These are phyloP conservation scores for Debaryomycetaceae sp. DNA, from an alignment of 1,139 yeast genomes.

Conservation along the genomic window DNA sequence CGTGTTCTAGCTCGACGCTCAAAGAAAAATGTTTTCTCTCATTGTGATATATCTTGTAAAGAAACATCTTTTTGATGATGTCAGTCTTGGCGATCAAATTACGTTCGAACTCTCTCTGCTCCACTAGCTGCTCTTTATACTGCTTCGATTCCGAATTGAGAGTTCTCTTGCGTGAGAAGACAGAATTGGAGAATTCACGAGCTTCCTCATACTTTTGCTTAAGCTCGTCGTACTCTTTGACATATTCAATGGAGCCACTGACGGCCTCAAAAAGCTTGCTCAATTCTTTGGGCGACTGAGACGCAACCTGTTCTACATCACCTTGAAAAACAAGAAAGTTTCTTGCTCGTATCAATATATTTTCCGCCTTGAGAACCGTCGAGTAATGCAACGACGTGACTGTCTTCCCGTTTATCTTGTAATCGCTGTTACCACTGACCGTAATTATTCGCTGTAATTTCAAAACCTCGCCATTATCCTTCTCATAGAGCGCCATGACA, in stretches of 20 bases:
- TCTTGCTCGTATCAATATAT: slow-evolving; percentile 82
- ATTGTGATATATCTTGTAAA: slow-evolving; percentile 69
- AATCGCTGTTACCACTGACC: slow-evolving; percentile 61
- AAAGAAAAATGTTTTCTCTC: slow-evolving; percentile 45
- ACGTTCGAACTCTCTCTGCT: slow-evolving; percentile 65
- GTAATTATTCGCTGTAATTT: slow-evolving; percentile 55
- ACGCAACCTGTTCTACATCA: slow-evolving; percentile 90
- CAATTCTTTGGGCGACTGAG: slow-evolving; percentile 77
- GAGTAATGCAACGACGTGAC: slow-evolving; percentile 69
- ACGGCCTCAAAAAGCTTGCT: slow-evolving; percentile 75
- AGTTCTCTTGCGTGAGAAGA: slow-evolving; percentile 70
- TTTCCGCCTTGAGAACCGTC: slow-evolving; percentile 67
- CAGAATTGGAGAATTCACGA: slow-evolving; percentile 59
- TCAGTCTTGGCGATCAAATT: slow-evolving; percentile 48
- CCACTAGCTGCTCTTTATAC: slow-evolving; percentile 71
- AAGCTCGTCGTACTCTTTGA: slow-evolving; percentile 64
- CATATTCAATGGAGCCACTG: slow-evolving; percentile 73
- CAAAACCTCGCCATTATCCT: slow-evolving; percentile 51
- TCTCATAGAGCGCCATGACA: slow-evolving; percentile 77
- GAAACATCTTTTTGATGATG: slow-evolving; percentile 45
- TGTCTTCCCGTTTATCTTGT: slow-evolving; percentile 58
- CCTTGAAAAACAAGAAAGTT: slow-evolving; percentile 96
- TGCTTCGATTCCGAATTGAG: slow-evolving; percentile 75
- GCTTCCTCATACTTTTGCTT: slow-evolving; percentile 67
- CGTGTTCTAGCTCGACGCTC: slow-evolving; percentile 20